These are phyloP conservation scores for Fraxinus anomala DNA, from an alignment of 257 asterid genomes.

Conservation along the genomic window DNA sequence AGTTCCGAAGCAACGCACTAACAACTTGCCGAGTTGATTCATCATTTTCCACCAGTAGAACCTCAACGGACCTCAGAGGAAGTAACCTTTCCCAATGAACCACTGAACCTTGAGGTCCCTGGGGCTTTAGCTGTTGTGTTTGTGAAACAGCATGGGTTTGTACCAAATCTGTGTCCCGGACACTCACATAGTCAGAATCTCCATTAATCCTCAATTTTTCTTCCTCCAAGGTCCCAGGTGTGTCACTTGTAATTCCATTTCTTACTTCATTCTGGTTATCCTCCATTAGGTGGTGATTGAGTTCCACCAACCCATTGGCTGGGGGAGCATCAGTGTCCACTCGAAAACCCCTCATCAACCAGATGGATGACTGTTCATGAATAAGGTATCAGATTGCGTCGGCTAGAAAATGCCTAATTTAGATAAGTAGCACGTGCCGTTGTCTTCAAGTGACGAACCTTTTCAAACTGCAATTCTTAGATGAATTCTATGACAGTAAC, in stretches of 20 bases:
- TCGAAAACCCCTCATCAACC: conserved; percentile 52
- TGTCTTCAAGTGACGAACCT: conserved; percentile 26
- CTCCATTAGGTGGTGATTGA: conserved; percentile 25
- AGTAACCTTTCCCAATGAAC: conserved; percentile 61
- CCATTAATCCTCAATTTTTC: conserved; percentile 42
- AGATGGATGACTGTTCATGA: conserved; percentile 46
- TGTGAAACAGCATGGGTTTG: conserved; percentile 34
- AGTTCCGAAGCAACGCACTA: conserved; percentile 55
- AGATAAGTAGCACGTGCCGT: conserved; percentile 40
- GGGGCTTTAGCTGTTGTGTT: conserved; percentile 34
- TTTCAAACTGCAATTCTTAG: background rate
- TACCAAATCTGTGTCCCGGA: conserved; percentile 24
- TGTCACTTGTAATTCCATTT: conserved; percentile 32
- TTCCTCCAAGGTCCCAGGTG: conserved; percentile 40
- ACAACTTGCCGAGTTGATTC: conserved; percentile 59
- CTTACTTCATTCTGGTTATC: conserved; percentile 33
- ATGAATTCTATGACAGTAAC: conserved; percentile 19
- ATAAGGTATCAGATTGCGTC: conserved; percentile 39
- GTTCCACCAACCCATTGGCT: conserved; percentile 37
- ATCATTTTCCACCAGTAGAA: conserved; percentile 59
- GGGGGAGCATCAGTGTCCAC: conserved; percentile 34
- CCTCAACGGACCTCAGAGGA: conserved; percentile 55
- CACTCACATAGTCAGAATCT: conserved; percentile 30
- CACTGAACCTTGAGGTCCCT: conserved; percentile 33
- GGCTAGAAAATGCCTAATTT: conserved; percentile 37